phyloP scores from a whole-genome alignment of 1,284 basidiomycete genomes.

The Microstroma glucosiphilum region DNA sequence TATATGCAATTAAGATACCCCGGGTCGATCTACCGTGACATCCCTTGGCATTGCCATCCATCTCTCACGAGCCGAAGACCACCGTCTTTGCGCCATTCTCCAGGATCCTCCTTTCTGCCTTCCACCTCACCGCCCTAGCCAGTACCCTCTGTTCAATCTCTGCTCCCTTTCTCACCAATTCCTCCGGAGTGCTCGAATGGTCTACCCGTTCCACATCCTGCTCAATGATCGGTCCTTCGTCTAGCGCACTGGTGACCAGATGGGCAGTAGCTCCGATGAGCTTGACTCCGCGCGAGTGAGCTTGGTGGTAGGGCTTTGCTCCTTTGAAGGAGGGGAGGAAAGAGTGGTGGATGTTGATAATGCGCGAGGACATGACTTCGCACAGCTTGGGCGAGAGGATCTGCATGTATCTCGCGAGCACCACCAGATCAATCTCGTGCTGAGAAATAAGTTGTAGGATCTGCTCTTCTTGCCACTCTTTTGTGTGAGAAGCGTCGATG shows the following conservation, averaged over 20 bases:
- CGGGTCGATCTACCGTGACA: too few relatives aligned
- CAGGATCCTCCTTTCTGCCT: constrained; percentile 41
- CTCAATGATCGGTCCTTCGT: constrained; percentile 49
- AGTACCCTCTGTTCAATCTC: constrained; percentile 45
- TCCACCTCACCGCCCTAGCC: constrained; percentile 44
- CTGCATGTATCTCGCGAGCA: constrained; percentile 47
- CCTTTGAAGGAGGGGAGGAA: constrained; percentile 48
- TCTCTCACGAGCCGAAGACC: neutral
- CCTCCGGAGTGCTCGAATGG: constrained; percentile 36
- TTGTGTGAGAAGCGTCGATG: constrained; percentile 41
- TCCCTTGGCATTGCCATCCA: too few relatives aligned
- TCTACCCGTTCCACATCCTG: constrained; percentile 44
- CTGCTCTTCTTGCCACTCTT: constrained; percentile 46
- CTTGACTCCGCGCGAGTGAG: constrained; percentile 44
- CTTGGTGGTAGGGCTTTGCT: constrained; percentile 48
- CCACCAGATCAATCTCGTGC: constrained; percentile 46
- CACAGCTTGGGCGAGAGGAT: constrained; percentile 42
- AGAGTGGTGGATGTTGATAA: constrained; percentile 49
- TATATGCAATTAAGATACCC: too few relatives aligned
- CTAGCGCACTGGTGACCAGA: constrained; percentile 44
- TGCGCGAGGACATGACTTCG: constrained; percentile 29
- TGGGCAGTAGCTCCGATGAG: constrained; percentile 48
- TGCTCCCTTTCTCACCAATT: constrained; percentile 35
- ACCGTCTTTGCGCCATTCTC: constrained; percentile 40
- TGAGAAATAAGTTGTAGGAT: constrained; percentile 39